Evolutionary conservation across 371 early-diverging fungal species (phyloP).

Genomic region (Apophysomyces variabilis): DNA sequence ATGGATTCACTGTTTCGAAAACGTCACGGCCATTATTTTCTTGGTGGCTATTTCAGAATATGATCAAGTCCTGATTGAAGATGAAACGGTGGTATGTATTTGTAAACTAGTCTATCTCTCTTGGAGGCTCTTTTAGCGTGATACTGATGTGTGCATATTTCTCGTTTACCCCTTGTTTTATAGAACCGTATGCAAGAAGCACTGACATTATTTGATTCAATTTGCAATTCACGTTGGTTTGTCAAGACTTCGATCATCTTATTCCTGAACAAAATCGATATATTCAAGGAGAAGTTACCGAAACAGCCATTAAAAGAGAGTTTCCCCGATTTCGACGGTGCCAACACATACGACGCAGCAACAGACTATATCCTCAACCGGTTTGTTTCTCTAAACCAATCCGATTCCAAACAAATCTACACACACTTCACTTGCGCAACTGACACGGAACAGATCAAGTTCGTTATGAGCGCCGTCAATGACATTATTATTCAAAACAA

Average conservation of each 20-base stretch:
- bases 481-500: slow-evolving; percentile 70
- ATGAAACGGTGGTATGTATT: slow-evolving; percentile 81
- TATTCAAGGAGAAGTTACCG: slow-evolving; percentile 89
- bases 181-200: slow-evolving; percentile 97
- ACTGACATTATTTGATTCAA: slow-evolving; percentile 93
- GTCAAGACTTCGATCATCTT: slow-evolving; percentile 92
- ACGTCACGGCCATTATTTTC: slow-evolving; percentile 95
- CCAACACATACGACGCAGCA: slow-evolving; percentile 32
- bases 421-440: slow-evolving; percentile 95
- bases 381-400: slow-evolving; percentile 81
- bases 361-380: slow-evolving; percentile 56
- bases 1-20: slow-evolving; percentile 96
- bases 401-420: slow-evolving; percentile 78
- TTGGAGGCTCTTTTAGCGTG: not conserved
- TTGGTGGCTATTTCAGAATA: slow-evolving; percentile 94
- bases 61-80: slow-evolving; percentile 96
- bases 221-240: slow-evolving; percentile 97
- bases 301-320: slow-evolving; percentile 67
- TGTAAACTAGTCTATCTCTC: not conserved
- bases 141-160: not conserved
- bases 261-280: slow-evolving; percentile 97
- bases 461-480: slow-evolving; percentile 70
- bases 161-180: not conserved
- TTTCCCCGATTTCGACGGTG: slow-evolving; percentile 80
- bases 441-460: slow-evolving; percentile 81